Base-by-base conservation (phyloP, 2,329 filamentous ascomycete species). In the Colletotrichum agaves region DNA sequence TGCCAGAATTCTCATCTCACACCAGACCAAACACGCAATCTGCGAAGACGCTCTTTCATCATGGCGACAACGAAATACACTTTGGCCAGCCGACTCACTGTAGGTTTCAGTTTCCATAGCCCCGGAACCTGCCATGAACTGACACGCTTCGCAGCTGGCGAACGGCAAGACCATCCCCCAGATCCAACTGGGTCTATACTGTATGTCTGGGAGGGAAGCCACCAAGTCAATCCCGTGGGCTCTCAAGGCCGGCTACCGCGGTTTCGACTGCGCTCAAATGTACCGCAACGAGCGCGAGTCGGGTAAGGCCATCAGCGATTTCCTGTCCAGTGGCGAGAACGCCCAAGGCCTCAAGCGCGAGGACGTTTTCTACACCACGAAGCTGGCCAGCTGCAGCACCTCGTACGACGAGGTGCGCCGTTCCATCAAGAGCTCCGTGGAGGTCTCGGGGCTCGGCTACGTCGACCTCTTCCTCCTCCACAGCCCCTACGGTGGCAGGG, bases 381-480 rank as follows among this genome's bases (percentile, higher is more conserved):
- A 96, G 80, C 84, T 96, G 13, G 88, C 88, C 1, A 88, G 84
- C 65, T 92, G 90, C 74, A 81, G 80, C 72, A 83, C 83, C 1
- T 85, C 85, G 4, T 95, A 94, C 76, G 85, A 91, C n/a, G 80
- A 82, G 3, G 91, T 91, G 23, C 85, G 90, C 56, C 81, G 80
- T 68, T 89, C 90, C 0, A 92, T 96, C 70, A 87, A 84, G 69
- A 76, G 86, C 75, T 91, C 87, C 33, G 83, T 94, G 4, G 83
- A 88, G 52, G 85, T 86, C 63, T 89, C 87, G 23, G 90, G 88
- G 0, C 79, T 94, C 33, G 91, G 88, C 0, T 94, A 94, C 76
- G 88, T 95, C 63, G 93, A 96, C 74, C 77, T 96, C 49, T 94
- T 95, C 76, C 81, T 97, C 11, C 81, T 96, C 62, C 93, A 96